Percentiles rank a stretch among this genome's conserved stretches.
Evolutionary conservation across 805 yeast genomes (phyloP).

Genomic region (Pichia scutulata): DNA sequence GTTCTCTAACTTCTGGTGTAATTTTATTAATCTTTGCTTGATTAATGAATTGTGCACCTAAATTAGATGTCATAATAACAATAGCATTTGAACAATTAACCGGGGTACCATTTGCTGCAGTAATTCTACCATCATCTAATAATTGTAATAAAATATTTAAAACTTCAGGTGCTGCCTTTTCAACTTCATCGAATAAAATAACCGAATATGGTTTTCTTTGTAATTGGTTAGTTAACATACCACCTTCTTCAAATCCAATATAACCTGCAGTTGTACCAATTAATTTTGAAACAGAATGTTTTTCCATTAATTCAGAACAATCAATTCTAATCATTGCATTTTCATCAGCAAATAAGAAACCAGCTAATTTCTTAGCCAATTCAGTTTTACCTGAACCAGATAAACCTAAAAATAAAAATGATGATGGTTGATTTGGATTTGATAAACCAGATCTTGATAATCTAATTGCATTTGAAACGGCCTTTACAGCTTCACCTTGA

Average conservation of each 20-base stretch:
- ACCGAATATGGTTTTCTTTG: constrained; percentile 92
- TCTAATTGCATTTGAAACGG: constrained; percentile 92
- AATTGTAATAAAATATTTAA: constrained; percentile 85
- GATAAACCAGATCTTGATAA: constrained; percentile 90
- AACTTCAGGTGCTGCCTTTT: constrained; percentile 98
- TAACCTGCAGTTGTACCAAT: constrained; percentile 97
- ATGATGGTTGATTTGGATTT: constrained; percentile 94
- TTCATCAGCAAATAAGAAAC: constrained; percentile 92
- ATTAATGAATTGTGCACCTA: constrained; percentile 88
- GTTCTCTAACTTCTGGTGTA: constrained; percentile 58
- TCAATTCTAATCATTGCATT: constrained; percentile 96
- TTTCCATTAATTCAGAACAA: constrained; percentile 93
- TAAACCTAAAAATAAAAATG: constrained; percentile 88
- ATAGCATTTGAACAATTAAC: constrained; percentile 90
- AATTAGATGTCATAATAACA: constrained; percentile 92
- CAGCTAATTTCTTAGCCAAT: constrained; percentile 93
- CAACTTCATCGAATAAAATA: constrained; percentile 94
- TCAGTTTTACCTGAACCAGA: constrained; percentile 99
- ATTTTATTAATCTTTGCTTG: constrained; percentile 54
- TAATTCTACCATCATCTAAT: constrained; percentile 93
- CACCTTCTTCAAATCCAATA: constrained; percentile 97
- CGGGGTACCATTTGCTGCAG: constrained; percentile 89
- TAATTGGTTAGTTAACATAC: constrained; percentile 86
- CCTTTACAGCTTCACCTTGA: constrained; percentile 90
- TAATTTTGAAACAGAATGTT: constrained; percentile 89